phyloP scores from a whole-genome alignment of 192 early-diverging fungal species.

The Phlyctochytrium bullatum region DNA sequence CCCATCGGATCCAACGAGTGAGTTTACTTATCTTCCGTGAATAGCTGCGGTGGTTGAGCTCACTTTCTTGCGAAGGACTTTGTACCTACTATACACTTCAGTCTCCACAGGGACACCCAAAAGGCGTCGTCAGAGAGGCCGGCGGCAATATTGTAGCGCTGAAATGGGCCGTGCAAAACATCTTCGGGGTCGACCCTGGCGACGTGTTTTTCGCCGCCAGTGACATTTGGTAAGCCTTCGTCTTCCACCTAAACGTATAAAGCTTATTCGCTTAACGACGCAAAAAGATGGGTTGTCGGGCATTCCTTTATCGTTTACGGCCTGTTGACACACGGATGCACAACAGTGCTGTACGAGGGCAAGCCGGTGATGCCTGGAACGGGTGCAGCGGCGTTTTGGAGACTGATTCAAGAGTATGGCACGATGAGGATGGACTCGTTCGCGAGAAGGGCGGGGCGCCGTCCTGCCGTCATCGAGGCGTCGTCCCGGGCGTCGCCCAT shows the following conservation, averaged over 20 bases:
- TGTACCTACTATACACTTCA: slow-evolving; percentile 72
- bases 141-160: slow-evolving; percentile 72
- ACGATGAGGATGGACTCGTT: too few species aligned
- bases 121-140: slow-evolving; percentile 57
- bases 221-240: slow-evolving; percentile 61
- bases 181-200: slow-evolving; percentile 70
- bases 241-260: not conserved
- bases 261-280: slow-evolving; percentile 3
- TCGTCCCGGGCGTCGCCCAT: too few species aligned
- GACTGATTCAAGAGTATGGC: slow-evolving; percentile 76
- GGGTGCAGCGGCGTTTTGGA: slow-evolving; percentile 76
- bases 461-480: too few species aligned
- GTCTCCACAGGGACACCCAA: slow-evolving; percentile 70
- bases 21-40: slow-evolving; percentile 30
- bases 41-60: too few species aligned
- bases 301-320: slow-evolving; percentile 82
- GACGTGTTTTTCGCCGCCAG: slow-evolving; percentile 77
- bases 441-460: too few species aligned
- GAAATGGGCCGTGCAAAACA: slow-evolving; percentile 65
- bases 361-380: slow-evolving; percentile 70
- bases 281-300: slow-evolving; percentile 79
- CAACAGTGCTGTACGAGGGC: slow-evolving; percentile 77
- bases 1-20: slow-evolving; percentile 51
- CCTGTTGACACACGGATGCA: slow-evolving; percentile 72
- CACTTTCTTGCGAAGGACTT: slow-evolving; percentile 40